Evolutionary conservation across 1,284 basidiomycete genomes (phyloP), one percentile per base, ranked within the genome.

Genomic region (Malassezia nana): DNA sequence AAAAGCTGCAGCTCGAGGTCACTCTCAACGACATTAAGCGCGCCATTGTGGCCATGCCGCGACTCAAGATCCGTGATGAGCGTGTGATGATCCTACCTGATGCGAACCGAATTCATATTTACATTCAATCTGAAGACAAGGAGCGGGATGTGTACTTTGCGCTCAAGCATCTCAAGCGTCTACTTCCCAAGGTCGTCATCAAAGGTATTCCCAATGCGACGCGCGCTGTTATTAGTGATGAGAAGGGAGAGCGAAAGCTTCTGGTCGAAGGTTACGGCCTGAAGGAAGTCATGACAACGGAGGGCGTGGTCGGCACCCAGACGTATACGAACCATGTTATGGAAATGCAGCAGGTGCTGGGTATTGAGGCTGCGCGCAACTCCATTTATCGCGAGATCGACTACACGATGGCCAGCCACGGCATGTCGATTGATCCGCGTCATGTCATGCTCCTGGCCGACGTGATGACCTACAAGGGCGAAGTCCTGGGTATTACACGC

Each of bases 391-490:
- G 92, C 71, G 90, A 99, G 53, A 76, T 99, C 66, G 87, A 95
- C 75, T 87, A 87, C 72, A 98, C 90, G 10, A 99, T 99, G 94
- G 82, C 83, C 61, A 86, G 84, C 50, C 94, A 99, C 78, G 90
- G 91, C 65, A 92, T 99, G 87, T 90, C 84, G 57, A 96, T 99
- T 68, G 94, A 99, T 75, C 92, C 92, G 55, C 86, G 94, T 52
- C 94, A 99, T 76, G 89, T 98, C 67, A 96, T 96, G 89, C 78
- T 99, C 46, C 81, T 99, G 10, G 94, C 91, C 43, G 94, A 99
- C 75, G 89, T 96, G 57, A 99, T 99, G 94, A 85, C 84, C 29
- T 96, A 95, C 79, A 99, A 99, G 86, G 94, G 94, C 50, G 92
- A 98, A 75, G 90, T 99, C 6, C 78, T 99, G 50, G 94, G 94